Conservation (phyloP, 1,284 basidiomycete genomes). For the Cutaneotrichosporon sp. region DNA sequence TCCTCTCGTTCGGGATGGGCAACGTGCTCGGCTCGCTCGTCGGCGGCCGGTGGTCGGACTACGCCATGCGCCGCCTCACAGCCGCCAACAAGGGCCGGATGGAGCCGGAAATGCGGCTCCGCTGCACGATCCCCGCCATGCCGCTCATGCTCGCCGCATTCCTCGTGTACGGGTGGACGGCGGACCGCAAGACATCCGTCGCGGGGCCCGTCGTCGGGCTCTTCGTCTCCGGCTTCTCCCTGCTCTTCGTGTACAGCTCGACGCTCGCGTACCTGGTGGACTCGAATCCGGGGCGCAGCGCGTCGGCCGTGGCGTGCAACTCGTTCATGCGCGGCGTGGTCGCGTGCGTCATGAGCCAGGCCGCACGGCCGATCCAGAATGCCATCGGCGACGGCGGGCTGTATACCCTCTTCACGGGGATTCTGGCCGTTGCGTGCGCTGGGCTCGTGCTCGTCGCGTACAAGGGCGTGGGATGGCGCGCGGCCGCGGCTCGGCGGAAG, state of each 20-base stretch:
- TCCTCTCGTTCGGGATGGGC: conserved; percentile 68
- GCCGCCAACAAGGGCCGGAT: conserved; percentile 59
- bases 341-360: conserved; percentile 44
- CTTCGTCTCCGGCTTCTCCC: conserved; percentile 62
- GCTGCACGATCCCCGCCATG: conserved; percentile 55
- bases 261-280: conserved; percentile 61
- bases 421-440: conserved; percentile 52
- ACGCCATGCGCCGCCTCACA: conserved; percentile 57
- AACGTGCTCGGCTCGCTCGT: conserved; percentile 64
- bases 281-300: conserved; percentile 54
- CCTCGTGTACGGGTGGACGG: conserved; percentile 72
- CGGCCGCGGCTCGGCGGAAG: neutral
- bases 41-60: conserved; percentile 74
- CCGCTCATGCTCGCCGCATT: conserved; percentile 51
- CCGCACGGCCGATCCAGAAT: conserved; percentile 47
- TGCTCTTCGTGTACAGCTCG: conserved; percentile 53
- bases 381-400: conserved; percentile 64
- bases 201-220: conserved; percentile 57
- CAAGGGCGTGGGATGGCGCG: conserved; percentile 3
- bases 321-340: conserved; percentile 41
- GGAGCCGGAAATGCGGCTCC: conserved; percentile 70
- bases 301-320: conserved; percentile 40
- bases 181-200: conserved; percentile 58
- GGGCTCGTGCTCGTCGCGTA: conserved; percentile 19
- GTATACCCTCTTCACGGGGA: conserved; percentile 65